These are phyloP conservation scores for Penicillium robsamsonii DNA, from an alignment of 495 filamentous ascomycete species.

Conservation along the genomic window DNA sequence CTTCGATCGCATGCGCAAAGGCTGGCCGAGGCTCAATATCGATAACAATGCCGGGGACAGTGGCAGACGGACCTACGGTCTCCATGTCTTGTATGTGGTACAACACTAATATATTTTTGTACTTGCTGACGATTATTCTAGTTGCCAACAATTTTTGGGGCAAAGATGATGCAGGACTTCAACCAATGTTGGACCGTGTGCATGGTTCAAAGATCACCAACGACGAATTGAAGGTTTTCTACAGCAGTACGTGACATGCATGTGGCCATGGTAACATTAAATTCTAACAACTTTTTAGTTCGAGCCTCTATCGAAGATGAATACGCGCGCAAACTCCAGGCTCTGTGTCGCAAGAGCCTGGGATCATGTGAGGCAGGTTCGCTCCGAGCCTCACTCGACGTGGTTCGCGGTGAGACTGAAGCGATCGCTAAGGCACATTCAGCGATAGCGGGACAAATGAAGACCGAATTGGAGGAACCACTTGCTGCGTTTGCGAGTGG, in stretches of 20 bases:
- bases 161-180: constrained; percentile 95
- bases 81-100: constrained; percentile 58
- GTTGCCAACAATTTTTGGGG: constrained; percentile 99
- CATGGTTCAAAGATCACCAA: constrained; percentile 91
- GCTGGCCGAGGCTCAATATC: constrained; percentile 43
- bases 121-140: constrained; percentile 34
- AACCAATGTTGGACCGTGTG: constrained; percentile 93
- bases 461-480: constrained; percentile 94
- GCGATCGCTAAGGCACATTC: constrained; percentile 91
- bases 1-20: constrained; percentile 37
- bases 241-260: constrained; percentile 57
- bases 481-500: constrained; percentile 86
- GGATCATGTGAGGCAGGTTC: constrained; percentile 88
- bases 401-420: constrained; percentile 87
- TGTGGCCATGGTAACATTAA: background rate
- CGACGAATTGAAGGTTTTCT: constrained; percentile 92
- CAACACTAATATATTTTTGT: background rate
- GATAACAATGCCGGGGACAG: constrained; percentile 59
- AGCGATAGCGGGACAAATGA: constrained; percentile 89
- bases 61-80: constrained; percentile 62
- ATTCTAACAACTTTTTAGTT: constrained; percentile 48
- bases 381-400: constrained; percentile 78
- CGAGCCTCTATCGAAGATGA: constrained; percentile 95
- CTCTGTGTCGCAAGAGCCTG: constrained; percentile 82
- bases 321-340: constrained; percentile 87